phyloP scores from a whole-genome alignment of 768 basidiomycete genomes.

The Amanita subjunquillea region DNA sequence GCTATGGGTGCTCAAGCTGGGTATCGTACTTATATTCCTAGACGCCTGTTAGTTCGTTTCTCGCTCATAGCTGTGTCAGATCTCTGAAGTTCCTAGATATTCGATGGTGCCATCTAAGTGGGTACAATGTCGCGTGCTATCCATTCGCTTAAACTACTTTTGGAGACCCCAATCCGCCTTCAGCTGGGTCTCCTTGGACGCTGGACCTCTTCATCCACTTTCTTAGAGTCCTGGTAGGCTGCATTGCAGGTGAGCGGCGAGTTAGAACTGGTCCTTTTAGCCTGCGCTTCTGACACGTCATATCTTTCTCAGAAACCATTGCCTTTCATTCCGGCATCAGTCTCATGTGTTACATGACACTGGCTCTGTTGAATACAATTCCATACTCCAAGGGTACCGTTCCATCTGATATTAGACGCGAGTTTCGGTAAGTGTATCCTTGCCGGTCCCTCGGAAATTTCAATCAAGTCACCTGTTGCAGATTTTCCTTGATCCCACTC shows the following conservation, averaged over 20 bases:
- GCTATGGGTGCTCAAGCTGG: conserved; percentile 49
- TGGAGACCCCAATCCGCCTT: conserved; percentile 29
- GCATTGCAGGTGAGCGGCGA: conserved; percentile 40
- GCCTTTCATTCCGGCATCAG: conserved; percentile 67
- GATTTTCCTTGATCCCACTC: conserved; percentile 69
- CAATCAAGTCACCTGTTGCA: conserved; percentile 14
- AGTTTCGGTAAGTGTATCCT: conserved; percentile 41
- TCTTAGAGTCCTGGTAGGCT: conserved; percentile 52
- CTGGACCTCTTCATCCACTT: conserved; percentile 38
- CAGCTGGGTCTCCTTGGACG: conserved; percentile 39
- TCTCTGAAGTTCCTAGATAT: conserved; percentile 40
- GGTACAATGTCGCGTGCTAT: conserved; percentile 7
- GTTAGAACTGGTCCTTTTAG: neutral
- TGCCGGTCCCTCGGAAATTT: neutral
- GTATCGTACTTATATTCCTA: conserved; percentile 43
- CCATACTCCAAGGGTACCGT: conserved; percentile 11
- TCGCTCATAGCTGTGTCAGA: neutral
- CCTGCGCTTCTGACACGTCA: neutral
- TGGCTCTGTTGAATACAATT: conserved; percentile 29
- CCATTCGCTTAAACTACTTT: neutral
- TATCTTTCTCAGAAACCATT: conserved; percentile 48
- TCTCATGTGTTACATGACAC: conserved; percentile 41
- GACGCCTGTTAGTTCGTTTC: conserved; percentile 55
- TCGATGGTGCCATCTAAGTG: conserved; percentile 66
- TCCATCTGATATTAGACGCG: conserved; percentile 42